Evolutionary conservation across 192 early-diverging fungal species (phyloP).

Genomic region (Backusella sp.): DNA sequence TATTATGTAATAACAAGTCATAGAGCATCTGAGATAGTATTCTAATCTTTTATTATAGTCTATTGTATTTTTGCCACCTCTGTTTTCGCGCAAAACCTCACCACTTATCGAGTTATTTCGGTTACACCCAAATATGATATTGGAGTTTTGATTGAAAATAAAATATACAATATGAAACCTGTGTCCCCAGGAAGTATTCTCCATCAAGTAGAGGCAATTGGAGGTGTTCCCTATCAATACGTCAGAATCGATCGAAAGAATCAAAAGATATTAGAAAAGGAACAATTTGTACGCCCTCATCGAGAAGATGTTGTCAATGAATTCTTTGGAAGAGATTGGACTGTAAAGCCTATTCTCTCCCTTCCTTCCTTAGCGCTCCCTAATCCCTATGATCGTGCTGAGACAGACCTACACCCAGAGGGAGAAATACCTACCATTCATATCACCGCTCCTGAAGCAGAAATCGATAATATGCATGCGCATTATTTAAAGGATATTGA

Average conservation of each 20-base stretch:
- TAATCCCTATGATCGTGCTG: not conserved
- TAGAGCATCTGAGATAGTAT: not conserved
- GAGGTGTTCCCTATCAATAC: slow-evolving; percentile 1
- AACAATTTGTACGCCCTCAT: slow-evolving; percentile 2
- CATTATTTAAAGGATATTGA: slow-evolving; percentile 16
- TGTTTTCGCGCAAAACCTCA: not conserved
- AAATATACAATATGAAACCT: not conserved
- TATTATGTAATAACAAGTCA: not conserved
- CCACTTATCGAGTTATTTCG: not conserved
- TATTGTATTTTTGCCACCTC: not conserved
- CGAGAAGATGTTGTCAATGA: not conserved
- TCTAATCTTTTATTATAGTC: not conserved
- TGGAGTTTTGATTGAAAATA: not conserved
- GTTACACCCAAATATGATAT: not conserved
- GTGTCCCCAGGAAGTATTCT: not conserved
- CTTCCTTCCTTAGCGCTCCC: not conserved
- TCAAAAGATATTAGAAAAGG: not conserved
- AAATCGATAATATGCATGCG: slow-evolving; percentile 16
- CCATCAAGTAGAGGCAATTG: slow-evolving; percentile 8
- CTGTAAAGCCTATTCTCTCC: not conserved
- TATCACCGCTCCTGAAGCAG: not conserved
- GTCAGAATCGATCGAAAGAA: not conserved
- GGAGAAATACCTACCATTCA: slow-evolving; percentile 25
- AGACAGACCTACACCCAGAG: slow-evolving; percentile 2
- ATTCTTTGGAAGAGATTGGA: slow-evolving; percentile 21